phyloP scores from a whole-genome alignment of 495 filamentous ascomycete genomes.

The Trichoderma parareesei region DNA sequence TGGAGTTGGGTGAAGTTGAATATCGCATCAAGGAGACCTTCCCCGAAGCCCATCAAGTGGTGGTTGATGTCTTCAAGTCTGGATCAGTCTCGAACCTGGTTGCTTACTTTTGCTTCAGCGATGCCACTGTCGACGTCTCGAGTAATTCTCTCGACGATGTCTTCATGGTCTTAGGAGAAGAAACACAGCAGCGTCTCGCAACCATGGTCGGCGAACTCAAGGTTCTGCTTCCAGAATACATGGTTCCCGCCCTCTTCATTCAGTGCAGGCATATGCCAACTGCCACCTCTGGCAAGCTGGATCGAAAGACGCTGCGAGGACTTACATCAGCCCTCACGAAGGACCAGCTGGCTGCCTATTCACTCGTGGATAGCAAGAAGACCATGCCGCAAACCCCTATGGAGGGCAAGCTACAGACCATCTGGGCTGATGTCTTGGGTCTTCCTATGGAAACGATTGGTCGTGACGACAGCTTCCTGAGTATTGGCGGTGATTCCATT shows the following conservation, averaged over 20 bases:
- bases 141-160: not conserved
- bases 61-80: constrained; percentile 34
- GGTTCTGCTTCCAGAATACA: constrained; percentile 17
- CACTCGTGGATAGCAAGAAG: not conserved
- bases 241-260: constrained; percentile 19
- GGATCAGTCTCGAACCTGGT: not conserved
- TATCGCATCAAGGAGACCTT: constrained; percentile 13
- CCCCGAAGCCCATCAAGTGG: constrained; percentile 26
- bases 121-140: not conserved
- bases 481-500: constrained; percentile 31
- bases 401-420: constrained; percentile 24
- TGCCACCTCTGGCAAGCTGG: not conserved
- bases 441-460: constrained; percentile 26
- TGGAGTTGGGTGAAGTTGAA: constrained; percentile 37
- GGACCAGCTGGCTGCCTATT: constrained; percentile 14
- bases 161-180: constrained; percentile 4
- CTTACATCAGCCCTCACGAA: not conserved
- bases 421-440: constrained; percentile 41
- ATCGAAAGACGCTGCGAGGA: not conserved
- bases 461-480: constrained; percentile 24
- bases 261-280: constrained; percentile 3
- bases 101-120: constrained; percentile 6
- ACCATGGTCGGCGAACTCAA: not conserved
- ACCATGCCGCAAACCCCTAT: constrained; percentile 12
- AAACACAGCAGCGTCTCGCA: not conserved